These are phyloP conservation scores for Camellia granthamiana DNA, from an alignment of 148 eudicot genomes.

Conservation along the genomic window DNA sequence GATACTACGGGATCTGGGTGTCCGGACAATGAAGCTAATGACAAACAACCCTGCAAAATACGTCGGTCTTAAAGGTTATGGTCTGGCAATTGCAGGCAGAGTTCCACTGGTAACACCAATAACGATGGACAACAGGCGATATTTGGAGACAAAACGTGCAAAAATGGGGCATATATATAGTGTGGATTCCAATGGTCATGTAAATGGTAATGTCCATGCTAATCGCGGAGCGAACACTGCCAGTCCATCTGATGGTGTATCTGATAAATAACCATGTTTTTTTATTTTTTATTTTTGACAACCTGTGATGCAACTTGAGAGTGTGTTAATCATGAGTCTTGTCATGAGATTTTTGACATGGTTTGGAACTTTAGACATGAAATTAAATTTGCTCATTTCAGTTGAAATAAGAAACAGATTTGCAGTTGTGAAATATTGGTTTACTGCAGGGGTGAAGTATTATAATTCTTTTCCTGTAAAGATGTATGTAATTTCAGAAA, in stretches of 20 bases:
- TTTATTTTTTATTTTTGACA: neutral
- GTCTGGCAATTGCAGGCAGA: constrained; percentile 57
- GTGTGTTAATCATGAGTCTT: neutral
- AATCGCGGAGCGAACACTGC: constrained; percentile 28
- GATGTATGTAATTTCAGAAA: too few relatives aligned
- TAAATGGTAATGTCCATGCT: constrained; percentile 18
- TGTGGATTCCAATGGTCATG: constrained; percentile 26
- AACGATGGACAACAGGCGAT: constrained; percentile 60
- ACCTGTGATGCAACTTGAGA: neutral
- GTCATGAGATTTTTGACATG: neutral
- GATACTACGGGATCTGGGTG: constrained; percentile 75
- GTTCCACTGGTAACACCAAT: constrained; percentile 67
- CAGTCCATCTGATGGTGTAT: neutral
- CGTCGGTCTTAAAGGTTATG: constrained; percentile 64
- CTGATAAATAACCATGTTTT: neutral
- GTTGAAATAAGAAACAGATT: neutral
- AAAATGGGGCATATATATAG: constrained; percentile 72
- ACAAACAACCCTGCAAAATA: constrained; percentile 79
- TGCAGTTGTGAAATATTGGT: neutral
- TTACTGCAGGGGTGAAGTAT: neutral
- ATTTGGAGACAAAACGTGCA: constrained; percentile 66
- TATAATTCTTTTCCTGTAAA: too few relatives aligned
- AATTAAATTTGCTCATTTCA: neutral
- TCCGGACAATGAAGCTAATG: constrained; percentile 71
- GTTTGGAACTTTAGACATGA: neutral